Percentiles rank a stretch among this genome's conserved stretches.
Conservation (phyloP, 768 basidiomycete species). For the Mycena alexandri region DNA sequence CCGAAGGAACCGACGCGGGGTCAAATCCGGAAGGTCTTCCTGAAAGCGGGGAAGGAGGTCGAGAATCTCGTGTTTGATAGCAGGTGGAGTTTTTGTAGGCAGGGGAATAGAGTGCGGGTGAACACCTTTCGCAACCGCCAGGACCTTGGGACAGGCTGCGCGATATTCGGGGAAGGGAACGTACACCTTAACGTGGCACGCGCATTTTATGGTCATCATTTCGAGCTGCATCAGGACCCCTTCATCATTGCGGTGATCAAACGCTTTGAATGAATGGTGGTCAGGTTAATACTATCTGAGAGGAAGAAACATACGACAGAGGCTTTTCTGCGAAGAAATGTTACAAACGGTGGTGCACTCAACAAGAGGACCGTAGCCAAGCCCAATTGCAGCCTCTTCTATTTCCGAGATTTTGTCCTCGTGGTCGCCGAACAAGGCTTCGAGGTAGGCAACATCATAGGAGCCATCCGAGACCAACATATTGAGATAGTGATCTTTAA, state of each 20-base stretch:
- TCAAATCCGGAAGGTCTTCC: not conserved
- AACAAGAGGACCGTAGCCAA: conserved; percentile 15
- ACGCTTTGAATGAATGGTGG: not conserved
- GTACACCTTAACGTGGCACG: not conserved
- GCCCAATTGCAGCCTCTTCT: not conserved
- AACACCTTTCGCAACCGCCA: conserved; percentile 19
- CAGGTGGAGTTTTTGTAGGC: not conserved
- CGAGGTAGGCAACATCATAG: conserved; percentile 8
- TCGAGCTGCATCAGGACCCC: not conserved
- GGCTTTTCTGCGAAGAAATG: conserved; percentile 4
- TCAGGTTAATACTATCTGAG: not conserved
- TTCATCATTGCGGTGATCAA: not conserved
- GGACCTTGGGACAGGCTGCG: conserved; percentile 25
- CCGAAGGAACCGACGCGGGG: not conserved
- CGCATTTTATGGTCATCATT: not conserved
- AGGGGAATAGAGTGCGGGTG: not conserved
- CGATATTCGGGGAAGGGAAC: conserved; percentile 21
- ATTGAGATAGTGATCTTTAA: conserved; percentile 5
- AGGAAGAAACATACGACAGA: conserved; percentile 5
- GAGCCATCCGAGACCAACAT: not conserved
- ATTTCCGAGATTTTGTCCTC: not conserved
- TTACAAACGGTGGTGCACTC: conserved; percentile 23
- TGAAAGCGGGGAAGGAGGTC: not conserved
- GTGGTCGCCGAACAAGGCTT: conserved; percentile 6
- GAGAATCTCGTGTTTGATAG: not conserved